phyloP scores from a whole-genome alignment of 306 rosid species.

The Trifolium dubium region DNA sequence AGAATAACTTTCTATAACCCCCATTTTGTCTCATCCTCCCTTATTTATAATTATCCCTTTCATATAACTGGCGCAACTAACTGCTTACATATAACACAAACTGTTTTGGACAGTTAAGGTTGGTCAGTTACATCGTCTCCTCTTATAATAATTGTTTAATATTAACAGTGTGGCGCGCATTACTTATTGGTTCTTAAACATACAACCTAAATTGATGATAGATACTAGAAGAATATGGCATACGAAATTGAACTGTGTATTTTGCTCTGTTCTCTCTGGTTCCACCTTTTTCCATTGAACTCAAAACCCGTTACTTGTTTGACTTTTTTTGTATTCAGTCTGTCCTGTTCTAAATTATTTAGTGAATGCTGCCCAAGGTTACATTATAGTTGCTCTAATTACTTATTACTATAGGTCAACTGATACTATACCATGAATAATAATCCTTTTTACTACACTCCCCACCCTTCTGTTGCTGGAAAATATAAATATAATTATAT shows the following conservation, averaged over 20 bases:
- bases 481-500: too few species aligned
- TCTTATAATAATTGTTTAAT: too few species aligned
- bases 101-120: too few species aligned
- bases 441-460: not conserved
- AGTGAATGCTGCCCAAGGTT: not conserved
- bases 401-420: not conserved
- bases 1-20: too few species aligned
- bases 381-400: constrained; percentile 5
- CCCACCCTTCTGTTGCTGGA: not conserved
- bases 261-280: not conserved
- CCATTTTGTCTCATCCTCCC: too few species aligned
- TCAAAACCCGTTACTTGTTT: not conserved
- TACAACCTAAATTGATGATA: constrained; percentile 24
- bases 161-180: too few species aligned
- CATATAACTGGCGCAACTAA: too few species aligned
- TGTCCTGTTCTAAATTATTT: not conserved
- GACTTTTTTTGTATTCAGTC: not conserved
- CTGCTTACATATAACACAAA: too few species aligned
- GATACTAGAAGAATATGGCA: not conserved
- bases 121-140: too few species aligned
- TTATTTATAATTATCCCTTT: too few species aligned
- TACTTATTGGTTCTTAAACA: not conserved
- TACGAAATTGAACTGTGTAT: too few species aligned
- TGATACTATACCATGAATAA: not conserved
- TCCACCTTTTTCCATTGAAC: not conserved